phyloP scores from a whole-genome alignment of 129 eudicot species.

The Flaveria ramosissima region DNA sequence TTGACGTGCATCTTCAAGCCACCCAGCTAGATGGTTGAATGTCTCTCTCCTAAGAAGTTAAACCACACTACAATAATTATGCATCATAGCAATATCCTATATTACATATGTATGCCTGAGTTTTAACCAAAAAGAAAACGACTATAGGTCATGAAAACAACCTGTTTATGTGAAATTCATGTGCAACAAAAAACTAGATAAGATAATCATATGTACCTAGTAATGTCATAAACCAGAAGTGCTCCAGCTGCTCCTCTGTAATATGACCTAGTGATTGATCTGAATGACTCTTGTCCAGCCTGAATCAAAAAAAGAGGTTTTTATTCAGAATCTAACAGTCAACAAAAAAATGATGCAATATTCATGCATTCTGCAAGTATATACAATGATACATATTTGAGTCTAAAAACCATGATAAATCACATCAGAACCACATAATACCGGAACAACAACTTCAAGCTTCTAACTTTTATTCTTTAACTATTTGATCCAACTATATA shows the following conservation, averaged over 20 bases:
- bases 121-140: not conserved
- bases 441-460: not conserved
- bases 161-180: not conserved
- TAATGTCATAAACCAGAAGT: conserved; percentile 87
- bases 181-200: conserved; percentile 12
- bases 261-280: conserved; percentile 85
- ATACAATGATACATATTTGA: conserved; percentile 3
- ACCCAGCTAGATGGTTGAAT: conserved; percentile 85
- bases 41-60: conserved; percentile 64
- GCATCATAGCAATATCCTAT: not conserved
- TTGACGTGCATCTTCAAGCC: conserved; percentile 95
- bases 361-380: conserved; percentile 9
- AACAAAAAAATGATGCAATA: conserved; percentile 1
- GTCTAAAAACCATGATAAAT: conserved; percentile 2
- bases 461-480: not conserved
- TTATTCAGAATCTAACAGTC: not conserved
- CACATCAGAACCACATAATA: not conserved
- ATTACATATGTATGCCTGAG: not conserved
- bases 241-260: conserved; percentile 98
- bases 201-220: conserved; percentile 50
- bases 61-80: conserved; percentile 3
- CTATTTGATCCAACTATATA: not conserved
- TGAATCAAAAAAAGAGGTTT: conserved; percentile 33
- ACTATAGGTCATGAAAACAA: conserved; percentile 7
- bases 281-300: conserved; percentile 94